Conservation (phyloP, 164 flowering plant genomes). For the Macadamia tetraphylla region DNA sequence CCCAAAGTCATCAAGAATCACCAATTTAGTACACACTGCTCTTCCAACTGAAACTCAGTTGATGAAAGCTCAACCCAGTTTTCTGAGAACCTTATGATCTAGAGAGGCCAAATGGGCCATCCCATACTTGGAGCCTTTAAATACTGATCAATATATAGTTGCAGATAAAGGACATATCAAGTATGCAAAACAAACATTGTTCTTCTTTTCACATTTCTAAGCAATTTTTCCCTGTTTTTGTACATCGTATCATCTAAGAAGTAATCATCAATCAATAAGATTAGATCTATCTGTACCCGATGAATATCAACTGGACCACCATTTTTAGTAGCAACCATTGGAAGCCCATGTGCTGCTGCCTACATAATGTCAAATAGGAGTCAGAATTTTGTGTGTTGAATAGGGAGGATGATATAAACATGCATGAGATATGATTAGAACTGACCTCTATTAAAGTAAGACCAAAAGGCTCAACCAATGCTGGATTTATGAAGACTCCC, state of each 20-base stretch:
- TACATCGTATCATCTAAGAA: neutral
- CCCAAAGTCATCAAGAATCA: neutral
- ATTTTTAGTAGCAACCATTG: constrained; percentile 97
- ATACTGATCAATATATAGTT: neutral
- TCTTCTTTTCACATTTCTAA: neutral
- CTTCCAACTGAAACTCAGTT: neutral
- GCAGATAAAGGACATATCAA: neutral
- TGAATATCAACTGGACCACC: constrained; percentile 98
- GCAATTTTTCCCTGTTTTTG: neutral
- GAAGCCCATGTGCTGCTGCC: constrained; percentile 99
- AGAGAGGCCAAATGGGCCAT: no score
- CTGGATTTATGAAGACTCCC: constrained; percentile 99
- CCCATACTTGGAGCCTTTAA: neutral
- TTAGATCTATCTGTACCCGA: constrained; percentile 37
- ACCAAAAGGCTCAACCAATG: constrained; percentile 94
- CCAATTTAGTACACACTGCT: neutral
- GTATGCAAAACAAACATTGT: neutral
- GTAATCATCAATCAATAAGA: neutral
- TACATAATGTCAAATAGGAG: constrained; percentile 20
- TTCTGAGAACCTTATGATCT: no score
- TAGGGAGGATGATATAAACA: neutral
- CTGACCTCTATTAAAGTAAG: constrained; percentile 94
- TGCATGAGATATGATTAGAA: constrained; percentile 4
- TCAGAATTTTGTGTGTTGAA: neutral
- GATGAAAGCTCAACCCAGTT: neutral